Evolutionary conservation across 768 basidiomycete species (phyloP), one percentile per base, ranked within the genome.

Genomic region (Suillus luteus): DNA sequence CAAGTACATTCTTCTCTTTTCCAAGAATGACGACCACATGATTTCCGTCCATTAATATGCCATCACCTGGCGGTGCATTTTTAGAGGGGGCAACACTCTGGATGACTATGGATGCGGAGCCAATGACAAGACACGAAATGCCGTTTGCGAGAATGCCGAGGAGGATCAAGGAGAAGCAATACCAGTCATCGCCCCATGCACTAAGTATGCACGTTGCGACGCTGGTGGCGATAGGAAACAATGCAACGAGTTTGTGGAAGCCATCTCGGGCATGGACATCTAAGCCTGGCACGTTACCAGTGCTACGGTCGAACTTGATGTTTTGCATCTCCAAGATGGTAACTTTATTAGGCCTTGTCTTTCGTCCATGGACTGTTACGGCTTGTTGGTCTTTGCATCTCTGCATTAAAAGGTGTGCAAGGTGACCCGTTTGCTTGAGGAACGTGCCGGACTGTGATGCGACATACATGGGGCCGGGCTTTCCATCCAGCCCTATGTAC

Each of bases 141-240:
- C 77, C 76, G 11, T 67, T 69, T 58, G 71, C 60, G 15, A 78
- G 11, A 22, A 78, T 75, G 11, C 77, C 77, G 3, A 77, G 35
- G 0, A 73, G 35, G 55, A 78, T 74, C 35, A 74, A 66, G 9
- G 69, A 60, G 35, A 73, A 73, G 59, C 66, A 75, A 49, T 64
- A 76, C 74, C 75, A 78, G 57, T 78, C 77, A 2, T 54, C 3
- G 48, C 64, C 64, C 44, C 70, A 35, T 3, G 65, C 72, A 46
- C 76, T 75, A 51, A 67, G 43, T 60, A 62, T 33, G 58, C 72
- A 74, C 8, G 69, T 64, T 11, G 14, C 66, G 15, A 71, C 2
- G 65, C 75, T 77, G 54, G 59, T 38, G 7, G 62, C 41, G 35
- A 77, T 77, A 0, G 76, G 73, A 33, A 77, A 27, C 55, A 68